Evolutionary conservation across 805 yeast genomes (phyloP).

Genomic region (Dipodascopsis tothii): DNA sequence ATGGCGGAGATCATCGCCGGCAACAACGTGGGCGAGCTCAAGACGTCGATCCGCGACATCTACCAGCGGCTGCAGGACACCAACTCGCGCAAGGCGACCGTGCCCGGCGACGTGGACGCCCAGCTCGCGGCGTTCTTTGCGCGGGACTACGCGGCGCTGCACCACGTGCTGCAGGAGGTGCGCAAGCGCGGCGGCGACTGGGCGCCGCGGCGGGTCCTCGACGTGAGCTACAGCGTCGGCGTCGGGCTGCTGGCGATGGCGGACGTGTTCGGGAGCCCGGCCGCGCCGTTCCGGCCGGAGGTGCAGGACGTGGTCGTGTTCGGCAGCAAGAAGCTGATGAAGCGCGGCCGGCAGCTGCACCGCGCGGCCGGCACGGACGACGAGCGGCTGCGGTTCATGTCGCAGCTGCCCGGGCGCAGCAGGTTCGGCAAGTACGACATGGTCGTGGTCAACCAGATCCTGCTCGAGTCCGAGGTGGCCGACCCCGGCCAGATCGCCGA

Average conservation of each 20-base stretch:
- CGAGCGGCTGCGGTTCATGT: neutral
- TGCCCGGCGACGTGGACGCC: conserved; percentile 47
- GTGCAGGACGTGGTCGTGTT: neutral
- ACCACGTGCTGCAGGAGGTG: conserved; percentile 61
- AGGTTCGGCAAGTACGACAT: conserved; percentile 52
- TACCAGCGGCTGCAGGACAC: neutral
- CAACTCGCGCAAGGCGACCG: neutral
- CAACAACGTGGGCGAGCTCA: neutral
- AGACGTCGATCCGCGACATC: neutral
- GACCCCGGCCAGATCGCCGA: conserved; percentile 72
- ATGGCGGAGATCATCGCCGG: neutral
- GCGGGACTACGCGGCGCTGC: conserved; percentile 68
- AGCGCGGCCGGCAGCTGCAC: neutral
- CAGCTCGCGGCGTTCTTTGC: conserved; percentile 72
- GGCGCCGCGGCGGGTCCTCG: conserved; percentile 60
- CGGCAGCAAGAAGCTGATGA: neutral
- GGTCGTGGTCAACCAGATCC: conserved; percentile 74
- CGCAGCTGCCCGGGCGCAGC: conserved; percentile 4
- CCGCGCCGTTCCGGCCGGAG: conserved; percentile 1
- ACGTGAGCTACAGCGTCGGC: conserved; percentile 85
- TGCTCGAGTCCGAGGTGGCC: conserved; percentile 49
- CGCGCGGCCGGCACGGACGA: neutral
- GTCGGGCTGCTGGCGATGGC: conserved; percentile 84
- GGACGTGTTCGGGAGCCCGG: conserved; percentile 62
- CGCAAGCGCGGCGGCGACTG: conserved; percentile 46